Conservation (phyloP, 2,329 filamentous ascomycete species). For the Trichoderma semiorbis region DNA sequence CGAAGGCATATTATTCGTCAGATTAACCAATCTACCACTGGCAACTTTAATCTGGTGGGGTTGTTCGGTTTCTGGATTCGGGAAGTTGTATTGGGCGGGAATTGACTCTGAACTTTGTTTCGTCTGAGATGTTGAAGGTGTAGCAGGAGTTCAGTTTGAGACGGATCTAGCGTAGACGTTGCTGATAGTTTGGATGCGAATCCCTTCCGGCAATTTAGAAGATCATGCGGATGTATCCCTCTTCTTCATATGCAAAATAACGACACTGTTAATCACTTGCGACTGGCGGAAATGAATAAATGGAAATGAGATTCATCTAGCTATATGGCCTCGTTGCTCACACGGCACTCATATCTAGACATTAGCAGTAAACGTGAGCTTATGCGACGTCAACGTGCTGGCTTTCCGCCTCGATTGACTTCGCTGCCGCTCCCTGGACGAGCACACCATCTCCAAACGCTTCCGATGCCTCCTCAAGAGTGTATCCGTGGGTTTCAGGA, state of each 20-base stretch:
- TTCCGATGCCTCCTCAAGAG: conserved; percentile 25
- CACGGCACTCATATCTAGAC: neutral
- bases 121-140: neutral
- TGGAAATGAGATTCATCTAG: neutral
- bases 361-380: neutral
- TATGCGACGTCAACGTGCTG: neutral
- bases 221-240: too few relatives aligned
- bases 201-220: too few relatives aligned
- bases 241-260: neutral
- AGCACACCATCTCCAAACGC: conserved; percentile 24
- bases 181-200: too few relatives aligned
- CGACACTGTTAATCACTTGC: neutral
- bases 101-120: neutral
- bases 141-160: neutral
- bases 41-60: neutral
- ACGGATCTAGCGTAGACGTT: too few relatives aligned
- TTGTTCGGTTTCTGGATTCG: neutral
- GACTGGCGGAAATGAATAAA: neutral
- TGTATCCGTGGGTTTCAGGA: conserved; percentile 33
- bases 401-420: neutral
- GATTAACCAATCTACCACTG: neutral
- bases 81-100: neutral
- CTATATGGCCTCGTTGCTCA: neutral
- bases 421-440: neutral
- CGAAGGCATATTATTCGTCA: neutral